Conservation (phyloP, 2,329 filamentous ascomycete species). For the Orbilia quercus region DNA sequence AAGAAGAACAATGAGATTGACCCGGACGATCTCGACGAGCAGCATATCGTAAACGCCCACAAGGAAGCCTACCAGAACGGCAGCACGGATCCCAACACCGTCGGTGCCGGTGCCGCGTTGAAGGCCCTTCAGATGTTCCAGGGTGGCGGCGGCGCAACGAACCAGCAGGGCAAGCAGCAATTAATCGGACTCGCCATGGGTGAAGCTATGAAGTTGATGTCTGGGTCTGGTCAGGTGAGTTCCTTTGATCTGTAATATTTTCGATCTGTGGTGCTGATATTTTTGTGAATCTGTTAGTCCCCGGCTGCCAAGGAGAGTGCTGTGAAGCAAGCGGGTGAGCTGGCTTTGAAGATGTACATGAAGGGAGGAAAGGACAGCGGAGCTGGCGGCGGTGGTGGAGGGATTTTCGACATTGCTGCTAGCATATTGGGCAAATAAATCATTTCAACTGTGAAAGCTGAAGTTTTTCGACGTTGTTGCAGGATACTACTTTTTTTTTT, state of each 20-base stretch:
- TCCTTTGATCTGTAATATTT: too few species aligned
- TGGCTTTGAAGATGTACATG: slow-evolving; percentile 58
- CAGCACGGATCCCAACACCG: slow-evolving; percentile 67
- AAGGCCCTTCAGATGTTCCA: slow-evolving; percentile 83
- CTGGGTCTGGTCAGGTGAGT: slow-evolving; percentile 71
- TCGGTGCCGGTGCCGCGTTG: slow-evolving; percentile 80
- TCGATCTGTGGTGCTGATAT: slow-evolving; percentile 59
- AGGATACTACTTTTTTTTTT: background rate
- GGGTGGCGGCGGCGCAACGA: slow-evolving; percentile 67
- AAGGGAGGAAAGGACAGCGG: slow-evolving; percentile 54
- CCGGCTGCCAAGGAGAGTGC: slow-evolving; percentile 56
- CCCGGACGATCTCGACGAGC: slow-evolving; percentile 71
- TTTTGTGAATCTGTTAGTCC: slow-evolving; percentile 12
- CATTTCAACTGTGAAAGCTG: too few species aligned
- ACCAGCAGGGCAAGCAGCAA: slow-evolving; percentile 73
- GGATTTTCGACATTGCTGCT: slow-evolving; percentile 36
- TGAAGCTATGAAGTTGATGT: slow-evolving; percentile 82
- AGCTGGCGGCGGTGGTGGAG: slow-evolving; percentile 26
- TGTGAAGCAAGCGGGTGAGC: slow-evolving; percentile 51
- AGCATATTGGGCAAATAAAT: slow-evolving; percentile 21
- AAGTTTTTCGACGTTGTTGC: background rate
- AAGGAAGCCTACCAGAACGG: slow-evolving; percentile 74
- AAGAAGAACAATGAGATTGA: slow-evolving; percentile 65
- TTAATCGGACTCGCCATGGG: slow-evolving; percentile 88
- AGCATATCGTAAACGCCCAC: slow-evolving; percentile 78